Base-by-base conservation (phyloP, 345 rosid species). In the Eucalyptus caleyi region DNA sequence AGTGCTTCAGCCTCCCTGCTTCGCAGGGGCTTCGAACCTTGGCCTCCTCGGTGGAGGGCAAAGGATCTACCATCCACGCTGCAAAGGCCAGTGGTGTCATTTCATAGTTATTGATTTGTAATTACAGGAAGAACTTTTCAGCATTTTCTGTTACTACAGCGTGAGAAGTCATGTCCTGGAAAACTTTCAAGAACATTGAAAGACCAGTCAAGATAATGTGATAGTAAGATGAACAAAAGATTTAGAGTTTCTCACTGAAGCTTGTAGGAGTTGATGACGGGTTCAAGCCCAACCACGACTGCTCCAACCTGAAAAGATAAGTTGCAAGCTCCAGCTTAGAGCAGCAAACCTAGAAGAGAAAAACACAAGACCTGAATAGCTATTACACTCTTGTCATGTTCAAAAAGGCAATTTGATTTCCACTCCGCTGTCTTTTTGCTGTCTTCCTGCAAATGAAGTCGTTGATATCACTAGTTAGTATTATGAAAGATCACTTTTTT, bases 251-350 rank as follows among this genome's bases (percentile, higher is more conserved):
- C 98, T 92, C 94, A 95, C 99, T 96, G 99, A 91, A 97, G 99
- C 95, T 97, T 97, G 93, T 95, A 97, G 92, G 94, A 97, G 95
- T 97, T 97, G 88, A 97, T 94, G 86, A 87, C 54, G 40, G 97
- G 98, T 89, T 97, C 99, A 77, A 96, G 59, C 87, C 99, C 99
- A 80, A 97, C 99, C 89, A 97, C 97, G 88, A 97, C 98, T 51
- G 99, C 99, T 92, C 99, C 99, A 87, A 96, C 99, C 99, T 96
- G 94, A 44, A 88, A 90, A 85, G 50, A 10, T 13, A 72, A 37
- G 82, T 72, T 77, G 83, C 83, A 37, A 37, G 83, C 47, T 37
- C 83, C 47, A 3, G 56, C 56, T 19, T 77, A 89, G 90, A 87
- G 53, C 80, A 65, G 40, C 83, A 72, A 87, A 90, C 85, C 81